Conservation (phyloP, 345 rosid species). For the Mercurialis annua region DNA sequence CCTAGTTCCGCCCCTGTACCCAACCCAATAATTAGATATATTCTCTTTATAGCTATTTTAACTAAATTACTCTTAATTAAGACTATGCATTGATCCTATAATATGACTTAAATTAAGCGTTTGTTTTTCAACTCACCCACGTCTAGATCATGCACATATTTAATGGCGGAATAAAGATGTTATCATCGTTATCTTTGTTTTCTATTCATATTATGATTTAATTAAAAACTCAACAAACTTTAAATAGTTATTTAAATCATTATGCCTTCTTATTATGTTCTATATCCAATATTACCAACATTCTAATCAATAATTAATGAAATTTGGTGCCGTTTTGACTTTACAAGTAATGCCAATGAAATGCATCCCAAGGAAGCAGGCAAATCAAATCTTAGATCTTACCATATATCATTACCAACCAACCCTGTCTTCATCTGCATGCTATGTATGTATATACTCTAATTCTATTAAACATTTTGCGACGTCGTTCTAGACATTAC, state of each 20-base stretch:
- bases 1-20: too few species aligned
- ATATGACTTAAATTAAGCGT: too few species aligned
- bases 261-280: too few species aligned
- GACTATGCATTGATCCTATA: too few species aligned
- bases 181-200: neutral
- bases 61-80: too few species aligned
- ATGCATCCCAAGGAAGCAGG: neutral
- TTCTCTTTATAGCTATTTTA: too few species aligned
- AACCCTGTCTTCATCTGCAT: neutral
- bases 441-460: neutral
- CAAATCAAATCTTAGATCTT: constrained; percentile 1
- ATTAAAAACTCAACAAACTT: neutral
- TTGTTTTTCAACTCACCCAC: too few species aligned
- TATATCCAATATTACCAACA: neutral
- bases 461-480: too few species aligned
- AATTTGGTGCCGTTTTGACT: neutral
- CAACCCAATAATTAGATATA: too few species aligned
- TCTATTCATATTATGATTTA: neutral
- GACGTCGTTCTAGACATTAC: neutral
- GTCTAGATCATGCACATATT: too few species aligned
- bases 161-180: too few species aligned
- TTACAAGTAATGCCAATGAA: neutral
- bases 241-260: too few species aligned
- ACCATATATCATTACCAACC: neutral
- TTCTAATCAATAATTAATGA: neutral